Percentiles rank a stretch among this genome's conserved stretches.
Conservation (phyloP, 2,329 filamentous ascomycete genomes). For the Penicillium decumbens region DNA sequence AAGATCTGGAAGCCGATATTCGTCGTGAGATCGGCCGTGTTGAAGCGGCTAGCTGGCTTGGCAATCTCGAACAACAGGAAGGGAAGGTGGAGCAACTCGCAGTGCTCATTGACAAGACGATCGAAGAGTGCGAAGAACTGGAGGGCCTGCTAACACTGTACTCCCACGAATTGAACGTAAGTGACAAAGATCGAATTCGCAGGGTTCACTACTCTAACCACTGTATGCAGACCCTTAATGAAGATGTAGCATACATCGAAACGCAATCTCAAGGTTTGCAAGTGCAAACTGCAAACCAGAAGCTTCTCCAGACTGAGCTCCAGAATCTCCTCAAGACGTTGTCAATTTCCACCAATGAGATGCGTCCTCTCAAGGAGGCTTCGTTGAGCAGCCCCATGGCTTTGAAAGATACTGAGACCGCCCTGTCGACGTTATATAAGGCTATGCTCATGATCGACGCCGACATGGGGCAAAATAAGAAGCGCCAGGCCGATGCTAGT, state of each 20-base stretch:
- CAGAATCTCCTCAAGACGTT: slow-evolving; percentile 85
- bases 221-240: slow-evolving; percentile 68
- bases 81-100: slow-evolving; percentile 84
- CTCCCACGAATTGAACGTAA: slow-evolving; percentile 84
- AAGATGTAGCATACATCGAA: slow-evolving; percentile 96
- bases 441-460: slow-evolving; percentile 94
- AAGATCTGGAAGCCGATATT: slow-evolving; percentile 75
- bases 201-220: not conserved
- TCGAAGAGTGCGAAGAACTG: slow-evolving; percentile 91
- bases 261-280: slow-evolving; percentile 95
- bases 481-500: slow-evolving; percentile 46
- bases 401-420: slow-evolving; percentile 70
- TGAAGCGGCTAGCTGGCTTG: slow-evolving; percentile 88
- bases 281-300: slow-evolving; percentile 95
- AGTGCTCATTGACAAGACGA: slow-evolving; percentile 78
- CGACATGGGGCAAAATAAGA: slow-evolving; percentile 57
- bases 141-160: slow-evolving; percentile 93
- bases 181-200: slow-evolving; percentile 28
- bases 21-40: slow-evolving; percentile 84
- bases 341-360: slow-evolving; percentile 71
- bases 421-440: slow-evolving; percentile 78
- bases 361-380: slow-evolving; percentile 68
- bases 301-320: slow-evolving; percentile 83
- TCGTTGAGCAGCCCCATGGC: slow-evolving; percentile 68
- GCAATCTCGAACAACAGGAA: slow-evolving; percentile 77